These are phyloP conservation scores for bread wheat (Triticum aestivum) DNA, from an alignment of 176 grass and related monocot species.

Conservation along the genomic window IWGSC_CS_RefSeq_v2.1 NC_057814.1:431502609-431503108, in stretches of 20 bases:
- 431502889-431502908: neutral
- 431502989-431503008: neutral
- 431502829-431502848: neutral
- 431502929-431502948: neutral
- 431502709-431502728: too few species aligned
- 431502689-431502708: too few species aligned
- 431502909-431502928: neutral
- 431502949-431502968: neutral
- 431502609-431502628: too few species aligned
- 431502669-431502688: too few species aligned
- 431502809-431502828: neutral
- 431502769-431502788: neutral
- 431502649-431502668: too few species aligned
- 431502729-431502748: too few species aligned
- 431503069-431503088: conserved; percentile 34
- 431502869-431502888: neutral
- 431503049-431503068: conserved; percentile 70
- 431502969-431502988: neutral
- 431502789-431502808: neutral
- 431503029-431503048: conserved; percentile 26
- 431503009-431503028: conserved; percentile 18
- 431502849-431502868: neutral
- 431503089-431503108: conserved; percentile 25
- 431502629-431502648: too few species aligned
- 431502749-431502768: neutral